These are phyloP conservation scores for Plantago coronopus DNA, from an alignment of 305 asterid genomes.

Conservation along the genomic window DNA sequence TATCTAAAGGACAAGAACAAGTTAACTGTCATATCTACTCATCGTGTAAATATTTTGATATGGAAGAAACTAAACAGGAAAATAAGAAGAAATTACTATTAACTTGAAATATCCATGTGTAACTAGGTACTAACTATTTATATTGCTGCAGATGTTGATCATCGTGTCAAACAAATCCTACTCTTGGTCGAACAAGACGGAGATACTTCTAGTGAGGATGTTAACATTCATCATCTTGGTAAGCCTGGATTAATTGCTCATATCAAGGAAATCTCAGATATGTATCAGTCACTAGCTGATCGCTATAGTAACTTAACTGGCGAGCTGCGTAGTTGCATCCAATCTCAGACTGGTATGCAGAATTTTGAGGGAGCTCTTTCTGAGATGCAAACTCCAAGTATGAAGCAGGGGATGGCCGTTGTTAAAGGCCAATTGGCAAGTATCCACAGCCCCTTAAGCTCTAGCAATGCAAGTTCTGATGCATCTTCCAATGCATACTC, in stretches of 20 bases:
- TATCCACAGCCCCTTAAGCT: slow-evolving; percentile 41
- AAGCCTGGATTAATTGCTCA: slow-evolving; percentile 41
- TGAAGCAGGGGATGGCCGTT: slow-evolving; percentile 30
- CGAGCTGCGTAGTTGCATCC: slow-evolving; percentile 22
- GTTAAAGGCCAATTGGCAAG: slow-evolving; percentile 30
- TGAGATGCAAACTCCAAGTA: slow-evolving; percentile 42
- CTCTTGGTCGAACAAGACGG: slow-evolving; percentile 35
- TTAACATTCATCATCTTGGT: slow-evolving; percentile 20
- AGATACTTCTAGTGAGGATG: slow-evolving; percentile 22
- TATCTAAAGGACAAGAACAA: too few species aligned
- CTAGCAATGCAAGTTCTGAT: slow-evolving; percentile 52
- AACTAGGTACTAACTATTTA: neutral
- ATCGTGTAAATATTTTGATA: too few species aligned
- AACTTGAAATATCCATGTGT: neutral
- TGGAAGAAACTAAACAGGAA: too few species aligned
- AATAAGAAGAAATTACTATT: too few species aligned
- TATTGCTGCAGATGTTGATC: slow-evolving; percentile 49
- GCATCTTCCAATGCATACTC: slow-evolving; percentile 46
- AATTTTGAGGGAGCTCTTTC: slow-evolving; percentile 21
- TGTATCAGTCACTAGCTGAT: slow-evolving; percentile 49
- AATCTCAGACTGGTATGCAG: slow-evolving; percentile 21
- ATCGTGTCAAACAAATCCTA: slow-evolving; percentile 43
- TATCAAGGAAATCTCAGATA: slow-evolving; percentile 41
- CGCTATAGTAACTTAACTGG: slow-evolving; percentile 34
- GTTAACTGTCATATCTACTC: too few species aligned